These are phyloP conservation scores for Cercospora brassicicola DNA, from an alignment of 2,329 filamentous ascomycete species.

Conservation along the genomic window DNA sequence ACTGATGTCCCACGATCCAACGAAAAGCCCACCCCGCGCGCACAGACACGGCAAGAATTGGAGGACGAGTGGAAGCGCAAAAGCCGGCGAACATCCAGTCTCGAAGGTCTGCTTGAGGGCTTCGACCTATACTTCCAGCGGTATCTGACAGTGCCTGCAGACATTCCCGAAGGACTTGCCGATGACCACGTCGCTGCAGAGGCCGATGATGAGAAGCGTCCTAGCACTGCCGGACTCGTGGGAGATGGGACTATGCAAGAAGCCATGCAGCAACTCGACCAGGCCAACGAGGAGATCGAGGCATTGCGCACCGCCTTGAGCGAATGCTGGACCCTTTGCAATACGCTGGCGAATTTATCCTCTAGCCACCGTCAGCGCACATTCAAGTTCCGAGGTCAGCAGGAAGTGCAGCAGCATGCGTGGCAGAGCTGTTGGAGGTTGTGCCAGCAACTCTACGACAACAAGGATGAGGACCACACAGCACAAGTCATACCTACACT, in stretches of 20 bases:
- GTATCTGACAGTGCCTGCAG: constrained; percentile 36
- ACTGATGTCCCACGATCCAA: constrained; percentile 65
- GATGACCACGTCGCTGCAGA: constrained; percentile 34
- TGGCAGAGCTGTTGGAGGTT: constrained; percentile 95
- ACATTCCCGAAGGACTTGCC: constrained; percentile 51
- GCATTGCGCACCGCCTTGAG: constrained; percentile 74
- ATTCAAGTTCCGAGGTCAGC: constrained; percentile 71
- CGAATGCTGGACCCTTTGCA: constrained; percentile 93
- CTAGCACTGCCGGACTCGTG: constrained; percentile 39
- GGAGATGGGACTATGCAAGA: constrained; percentile 48
- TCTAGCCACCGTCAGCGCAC: constrained; percentile 78
- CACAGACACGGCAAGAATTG: constrained; percentile 78
- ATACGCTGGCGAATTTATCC: constrained; percentile 81
- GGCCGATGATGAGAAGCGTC: constrained; percentile 30
- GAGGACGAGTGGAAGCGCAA: constrained; percentile 56
- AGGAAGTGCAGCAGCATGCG: constrained; percentile 78
- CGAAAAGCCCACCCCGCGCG: constrained; percentile 75
- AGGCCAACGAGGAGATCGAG: constrained; percentile 62
- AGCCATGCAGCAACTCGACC: constrained; percentile 51
- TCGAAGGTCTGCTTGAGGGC: constrained; percentile 63
- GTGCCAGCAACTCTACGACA: constrained; percentile 85
- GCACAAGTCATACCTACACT: constrained; percentile 72
- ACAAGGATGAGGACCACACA: constrained; percentile 68
- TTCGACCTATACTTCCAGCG: constrained; percentile 18
- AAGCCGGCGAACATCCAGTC: constrained; percentile 68